phyloP scores from a whole-genome alignment of 345 rosid species.

The Microthlaspi erraticum region DNA sequence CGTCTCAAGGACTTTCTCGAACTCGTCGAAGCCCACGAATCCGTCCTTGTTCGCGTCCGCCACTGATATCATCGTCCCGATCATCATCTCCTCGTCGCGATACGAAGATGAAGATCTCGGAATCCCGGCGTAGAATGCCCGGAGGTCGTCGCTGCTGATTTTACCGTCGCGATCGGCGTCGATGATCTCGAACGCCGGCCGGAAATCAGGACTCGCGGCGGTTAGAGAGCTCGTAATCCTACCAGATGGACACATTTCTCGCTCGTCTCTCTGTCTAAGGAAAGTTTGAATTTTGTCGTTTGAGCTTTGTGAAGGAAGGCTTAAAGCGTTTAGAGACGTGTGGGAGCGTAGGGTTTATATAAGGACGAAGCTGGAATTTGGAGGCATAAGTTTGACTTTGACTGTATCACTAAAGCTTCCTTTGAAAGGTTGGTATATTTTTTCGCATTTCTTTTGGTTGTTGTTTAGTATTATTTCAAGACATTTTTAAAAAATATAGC shows the following conservation, averaged over 20 bases:
- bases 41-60: constrained; percentile 82
- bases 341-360: constrained; percentile 35
- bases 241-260: constrained; percentile 58
- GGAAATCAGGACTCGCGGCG: constrained; percentile 42
- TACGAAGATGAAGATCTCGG: constrained; percentile 26
- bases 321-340: constrained; percentile 19
- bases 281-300: background rate
- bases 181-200: constrained; percentile 77
- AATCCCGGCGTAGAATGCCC: constrained; percentile 59
- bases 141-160: constrained; percentile 79
- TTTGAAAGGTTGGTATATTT: constrained; percentile 17
- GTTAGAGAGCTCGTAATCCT: constrained; percentile 32
- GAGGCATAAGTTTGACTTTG: constrained; percentile 31
- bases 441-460: background rate
- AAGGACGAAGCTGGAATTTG: background rate
- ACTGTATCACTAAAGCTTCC: background rate
- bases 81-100: constrained; percentile 49
- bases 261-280: background rate
- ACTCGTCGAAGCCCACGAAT: constrained; percentile 86
- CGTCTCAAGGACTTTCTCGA: constrained; percentile 62
- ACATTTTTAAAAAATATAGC: background rate
- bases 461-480: background rate
- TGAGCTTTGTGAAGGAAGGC: constrained; percentile 15
- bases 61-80: constrained; percentile 71
- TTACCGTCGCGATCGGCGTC: constrained; percentile 90